These are phyloP conservation scores for Cladochytrium replicatum DNA, from an alignment of 192 early-diverging fungal genomes.

Conservation along the genomic window DNA sequence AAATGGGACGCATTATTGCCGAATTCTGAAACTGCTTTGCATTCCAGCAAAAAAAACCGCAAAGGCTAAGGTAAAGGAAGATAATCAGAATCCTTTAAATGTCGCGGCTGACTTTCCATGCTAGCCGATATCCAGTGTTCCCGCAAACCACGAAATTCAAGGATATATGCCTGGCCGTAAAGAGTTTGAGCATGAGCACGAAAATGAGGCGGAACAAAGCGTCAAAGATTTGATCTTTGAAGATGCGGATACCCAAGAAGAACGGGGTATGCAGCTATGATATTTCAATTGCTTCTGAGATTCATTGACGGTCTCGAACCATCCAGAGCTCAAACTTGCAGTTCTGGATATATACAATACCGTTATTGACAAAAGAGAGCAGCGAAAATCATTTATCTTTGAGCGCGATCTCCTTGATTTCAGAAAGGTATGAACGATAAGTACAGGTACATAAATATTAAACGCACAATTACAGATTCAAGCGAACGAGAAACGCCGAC, in stretches of 20 bases:
- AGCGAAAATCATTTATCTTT: slow-evolving; percentile 80
- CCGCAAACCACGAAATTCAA: slow-evolving; percentile 89
- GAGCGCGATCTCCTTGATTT: slow-evolving; percentile 85
- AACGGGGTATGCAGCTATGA: slow-evolving; percentile 44
- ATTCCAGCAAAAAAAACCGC: too few relatives aligned
- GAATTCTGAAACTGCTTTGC: too few relatives aligned
- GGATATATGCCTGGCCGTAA: slow-evolving; percentile 95
- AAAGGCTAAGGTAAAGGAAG: too few relatives aligned
- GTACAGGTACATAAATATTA: not conserved
- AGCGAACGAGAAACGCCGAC: slow-evolving; percentile 65
- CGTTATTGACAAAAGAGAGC: slow-evolving; percentile 66
- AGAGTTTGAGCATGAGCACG: slow-evolving; percentile 94
- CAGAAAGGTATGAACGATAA: slow-evolving; percentile 42
- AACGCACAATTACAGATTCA: slow-evolving; percentile 29
- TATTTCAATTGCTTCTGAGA: too few relatives aligned
- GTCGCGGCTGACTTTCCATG: slow-evolving; percentile 1
- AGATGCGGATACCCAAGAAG: slow-evolving; percentile 76
- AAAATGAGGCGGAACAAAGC: slow-evolving; percentile 86
- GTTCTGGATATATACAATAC: slow-evolving; percentile 91
- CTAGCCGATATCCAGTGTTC: slow-evolving; percentile 69
- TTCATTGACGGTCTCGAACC: too few relatives aligned
- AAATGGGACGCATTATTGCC: too few relatives aligned
- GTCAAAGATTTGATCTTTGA: slow-evolving; percentile 91
- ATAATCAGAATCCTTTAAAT: too few relatives aligned
- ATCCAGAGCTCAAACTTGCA: slow-evolving; percentile 77